A percentile compares a stretch with the other conserved stretches of the same genome.
phyloP scores from a whole-genome alignment of 225 moss, liverwort and hornwort genomes.

The Antitrichia curtipendula region DNA sequence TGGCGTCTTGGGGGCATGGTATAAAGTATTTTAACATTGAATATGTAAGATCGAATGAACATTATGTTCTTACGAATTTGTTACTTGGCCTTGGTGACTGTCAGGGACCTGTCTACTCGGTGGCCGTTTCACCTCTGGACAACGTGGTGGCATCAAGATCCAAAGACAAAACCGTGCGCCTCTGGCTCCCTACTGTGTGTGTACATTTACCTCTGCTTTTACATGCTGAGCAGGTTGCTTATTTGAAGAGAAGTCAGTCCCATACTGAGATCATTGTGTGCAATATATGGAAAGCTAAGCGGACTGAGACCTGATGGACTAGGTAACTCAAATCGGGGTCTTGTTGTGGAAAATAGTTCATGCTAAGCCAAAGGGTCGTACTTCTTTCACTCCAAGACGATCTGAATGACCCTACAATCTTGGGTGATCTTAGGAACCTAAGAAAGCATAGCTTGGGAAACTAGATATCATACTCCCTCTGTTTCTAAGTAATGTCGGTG shows the following conservation, averaged over 20 bases:
- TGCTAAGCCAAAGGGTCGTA: background rate
- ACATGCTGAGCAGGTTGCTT: background rate
- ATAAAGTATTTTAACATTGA: background rate
- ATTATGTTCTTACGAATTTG: background rate
- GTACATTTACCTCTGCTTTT: slow-evolving; percentile 24
- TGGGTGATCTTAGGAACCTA: background rate
- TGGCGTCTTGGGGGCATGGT: background rate
- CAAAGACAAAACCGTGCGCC: slow-evolving; percentile 82
- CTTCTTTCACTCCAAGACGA: background rate
- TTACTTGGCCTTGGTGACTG: background rate
- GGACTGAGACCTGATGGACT: background rate
- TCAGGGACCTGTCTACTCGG: slow-evolving; percentile 78
- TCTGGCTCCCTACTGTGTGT: slow-evolving; percentile 97
- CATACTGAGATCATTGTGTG: background rate
- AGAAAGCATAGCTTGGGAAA: background rate
- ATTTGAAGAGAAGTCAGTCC: background rate
- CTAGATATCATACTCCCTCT: background rate
- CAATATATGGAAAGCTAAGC: background rate
- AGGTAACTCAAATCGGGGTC: background rate
- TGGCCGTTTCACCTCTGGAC: slow-evolving; percentile 76
- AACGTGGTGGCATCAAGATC: slow-evolving; percentile 88
- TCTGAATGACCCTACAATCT: background rate
- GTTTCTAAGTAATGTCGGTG: background rate
- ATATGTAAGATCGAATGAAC: background rate
- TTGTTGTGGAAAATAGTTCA: background rate